Conservation (phyloP, 2,329 filamentous ascomycete species). For the Microcyclospora tardicrescens region DNA sequence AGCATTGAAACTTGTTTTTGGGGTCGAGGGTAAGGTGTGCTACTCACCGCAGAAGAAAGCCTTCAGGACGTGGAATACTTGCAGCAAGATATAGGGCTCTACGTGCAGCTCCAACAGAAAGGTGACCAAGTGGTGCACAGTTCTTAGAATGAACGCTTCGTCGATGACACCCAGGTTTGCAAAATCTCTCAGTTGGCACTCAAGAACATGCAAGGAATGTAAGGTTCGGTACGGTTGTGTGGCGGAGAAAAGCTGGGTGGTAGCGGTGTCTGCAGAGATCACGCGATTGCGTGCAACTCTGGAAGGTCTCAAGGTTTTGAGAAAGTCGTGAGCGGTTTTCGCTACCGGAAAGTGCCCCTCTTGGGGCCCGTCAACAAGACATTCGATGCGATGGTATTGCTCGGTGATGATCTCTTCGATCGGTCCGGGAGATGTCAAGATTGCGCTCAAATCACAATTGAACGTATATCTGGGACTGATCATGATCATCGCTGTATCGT, state of each 20-base stretch:
- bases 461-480: constrained; percentile 15
- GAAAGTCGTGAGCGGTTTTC: constrained; percentile 41
- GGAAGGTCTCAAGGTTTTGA: constrained; percentile 40
- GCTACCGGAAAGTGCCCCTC: constrained; percentile 36
- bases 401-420: constrained; percentile 69
- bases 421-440: constrained; percentile 24
- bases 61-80: too few relatives aligned
- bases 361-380: constrained; percentile 52
- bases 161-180: constrained; percentile 17
- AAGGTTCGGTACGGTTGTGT: constrained; percentile 53
- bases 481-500: constrained; percentile 12
- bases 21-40: too few relatives aligned
- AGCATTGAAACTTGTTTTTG: too few relatives aligned
- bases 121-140: constrained; percentile 13
- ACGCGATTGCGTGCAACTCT: constrained; percentile 37
- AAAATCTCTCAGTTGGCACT: constrained; percentile 41
- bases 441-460: constrained; percentile 12
- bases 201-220: constrained; percentile 57
- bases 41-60: too few relatives aligned
- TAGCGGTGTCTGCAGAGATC: constrained; percentile 38
- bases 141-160: constrained; percentile 15
- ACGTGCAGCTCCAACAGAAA: constrained; percentile 10
- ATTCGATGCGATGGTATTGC: constrained; percentile 75
- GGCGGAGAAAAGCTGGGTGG: constrained; percentile 52
- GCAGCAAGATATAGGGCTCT: too few relatives aligned